Base-by-base conservation (phyloP, 2,329 filamentous ascomycete species). In the Cladophialophora psammophila region DNA sequence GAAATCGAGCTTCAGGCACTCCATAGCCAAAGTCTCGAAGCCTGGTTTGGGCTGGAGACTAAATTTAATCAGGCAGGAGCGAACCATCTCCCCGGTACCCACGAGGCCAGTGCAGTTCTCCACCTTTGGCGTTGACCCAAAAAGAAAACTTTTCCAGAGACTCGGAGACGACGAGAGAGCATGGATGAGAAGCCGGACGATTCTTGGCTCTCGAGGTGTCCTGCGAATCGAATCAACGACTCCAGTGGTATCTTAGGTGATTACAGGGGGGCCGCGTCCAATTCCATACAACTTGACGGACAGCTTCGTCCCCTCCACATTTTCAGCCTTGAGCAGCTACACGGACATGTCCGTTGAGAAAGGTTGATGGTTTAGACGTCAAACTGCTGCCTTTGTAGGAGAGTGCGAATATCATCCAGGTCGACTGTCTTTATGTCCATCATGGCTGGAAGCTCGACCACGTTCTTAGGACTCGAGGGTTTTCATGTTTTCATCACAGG, bases 401-500 rank as follows among this genome's bases (percentile, higher is more conserved):
- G 10, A 26, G 45, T 9, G 9, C 45, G 45, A 31, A 10, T 26
- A 50, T 26, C 45, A 31, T 31, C 18, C 45, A 31, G 45, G 20
- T 26, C 20, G 45, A 26, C 45, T 26, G 45, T 12, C 18, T 31
- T 12, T 20, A 31, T 1, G 9, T 50, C 18, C 45, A 50, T 26
- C 9, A 50, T 50, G 63, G 42, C 48, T 50, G 38, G 26, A 26
- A n/a, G 40, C 40, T 35, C 56, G 26, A 76, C 79, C 76, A 81
- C 83, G 1, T 85, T 84, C 65, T 76, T 86, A 5, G 78, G 76
- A 1, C 75, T 86, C 34, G 80, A 84, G 69, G 80, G 79, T 13
- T 75, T 78, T 32, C 84, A 87, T 76, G 84, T 84, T 36, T 85
- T 87, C 66, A 78, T 87, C 32, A 85, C 84, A 0, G 84, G 84